Base-by-base conservation (phyloP, 148 eudicot species). In the Rhododendron simsii region DNA sequence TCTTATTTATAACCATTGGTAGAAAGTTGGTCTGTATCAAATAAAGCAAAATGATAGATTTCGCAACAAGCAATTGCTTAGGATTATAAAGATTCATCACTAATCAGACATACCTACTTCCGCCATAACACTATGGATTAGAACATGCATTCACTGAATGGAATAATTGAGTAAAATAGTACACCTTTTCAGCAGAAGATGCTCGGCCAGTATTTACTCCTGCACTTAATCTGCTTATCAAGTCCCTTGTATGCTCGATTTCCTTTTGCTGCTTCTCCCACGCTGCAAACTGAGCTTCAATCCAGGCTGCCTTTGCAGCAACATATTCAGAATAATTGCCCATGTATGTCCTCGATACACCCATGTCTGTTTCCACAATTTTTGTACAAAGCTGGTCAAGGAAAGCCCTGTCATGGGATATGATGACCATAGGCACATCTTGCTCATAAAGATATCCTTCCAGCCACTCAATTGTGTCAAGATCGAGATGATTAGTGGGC, bases 251-350 rank as follows among this genome's bases (percentile, higher is more conserved):
- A 33, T 97, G 95, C 23, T 93, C 98, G 74, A 97, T 95, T 92
- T 97, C 98, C 91, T 93, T 97, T 89, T 95, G 98, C 44, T 95
- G 98, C 88, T 95, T 97, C 88, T 94, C 99, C 99, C 99, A 97
- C 50, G 98, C 98, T 80, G 95, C 92, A 90, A 88, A 86, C 86
- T 97, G 99, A 90, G 98, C 83, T 93, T 97, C 99, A 87, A 95
- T 87, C 99, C 98, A 97, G 83, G 96, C 82, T 61, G 98, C 99
- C 91, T 94, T 95, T 30, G 95, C 89, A 83, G 94, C 85, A 26
- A 97, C 78, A 88, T 91, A 97, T 78, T 95, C 92, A 15, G 99
- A 93, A 90, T 97, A 97, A 87, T 97, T 97, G 83, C 99, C 99
- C 30, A 77, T 82, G 59, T 87, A 97, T 82, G 98, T 95, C 88